Evolutionary conservation across 257 asterid species (phyloP), one percentile per base, ranked within the genome.

Genomic region (Solanum tacnaense): DNA sequence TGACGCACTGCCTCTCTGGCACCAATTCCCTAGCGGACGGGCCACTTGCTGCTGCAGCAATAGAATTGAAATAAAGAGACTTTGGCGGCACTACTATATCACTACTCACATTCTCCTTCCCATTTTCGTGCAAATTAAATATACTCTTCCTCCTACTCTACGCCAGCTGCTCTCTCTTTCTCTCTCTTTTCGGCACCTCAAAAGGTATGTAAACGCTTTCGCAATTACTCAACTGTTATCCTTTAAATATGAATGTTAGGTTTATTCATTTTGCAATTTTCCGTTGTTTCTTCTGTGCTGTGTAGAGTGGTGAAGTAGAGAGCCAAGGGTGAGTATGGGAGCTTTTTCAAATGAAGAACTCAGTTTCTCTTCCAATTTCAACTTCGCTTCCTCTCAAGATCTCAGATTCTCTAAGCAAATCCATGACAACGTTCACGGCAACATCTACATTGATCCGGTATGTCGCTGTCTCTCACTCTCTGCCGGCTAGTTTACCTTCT

Each of bases 391-490:
- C 76, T 90, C 90, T 68, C 95, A 93, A 25, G 99, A 95, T 91
- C 87, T 88, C 83, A 92, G 96, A 60, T 89, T 83, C 86, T 93
- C 94, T 87, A 96, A 96, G 92, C 95, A 94, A 79, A 91, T 96
- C 60, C 95, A 91, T 67, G 99, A 96, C 86, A 96, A 95, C 88
- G 98, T 96, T 86, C 99, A 96, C 84, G 98, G 98, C 76, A 92
- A 90, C 94, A 96, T 96, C 87, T 95, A 93, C 71, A 92, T 96
- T 44, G 96, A 93, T 84, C 94, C 94, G 94, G 99, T 96, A 85
- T 44, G 15, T 79, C 16, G 58, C 60, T 31, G 23, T 70, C 38
- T 70, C 75, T 70, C 36, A 13, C 75, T 68, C 38, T 70, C 75
- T 70, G 75, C 75, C 39, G 25, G 41, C 25, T 72, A 82, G 86